phyloP scores from a whole-genome alignment of 257 asterid species.

The Nicotiana tabacum region DNA sequence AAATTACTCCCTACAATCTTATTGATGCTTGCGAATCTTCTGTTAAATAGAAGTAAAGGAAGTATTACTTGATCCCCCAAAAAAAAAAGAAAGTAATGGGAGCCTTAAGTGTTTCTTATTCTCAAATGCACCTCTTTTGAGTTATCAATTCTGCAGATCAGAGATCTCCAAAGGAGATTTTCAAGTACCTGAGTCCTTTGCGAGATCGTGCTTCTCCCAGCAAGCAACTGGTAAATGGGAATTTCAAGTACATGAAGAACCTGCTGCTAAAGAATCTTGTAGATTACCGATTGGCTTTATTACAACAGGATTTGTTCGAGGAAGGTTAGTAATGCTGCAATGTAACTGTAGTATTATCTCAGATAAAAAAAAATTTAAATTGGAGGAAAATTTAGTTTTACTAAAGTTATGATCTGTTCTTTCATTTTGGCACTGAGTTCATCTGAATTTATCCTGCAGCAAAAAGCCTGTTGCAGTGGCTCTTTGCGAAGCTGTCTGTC shows the following conservation, averaged over 20 bases:
- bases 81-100: too few species aligned
- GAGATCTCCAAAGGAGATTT: slow-evolving; percentile 34
- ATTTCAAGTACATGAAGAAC: slow-evolving; percentile 50
- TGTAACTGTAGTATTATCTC: neutral
- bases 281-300: slow-evolving; percentile 81
- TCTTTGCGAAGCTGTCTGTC: slow-evolving; percentile 62
- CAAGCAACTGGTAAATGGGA: slow-evolving; percentile 61
- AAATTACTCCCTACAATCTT: too few species aligned
- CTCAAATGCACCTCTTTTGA: too few species aligned
- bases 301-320: slow-evolving; percentile 78
- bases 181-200: slow-evolving; percentile 53
- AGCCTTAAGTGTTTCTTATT: too few species aligned
- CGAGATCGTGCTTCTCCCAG: slow-evolving; percentile 43
- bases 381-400: neutral
- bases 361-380: neutral
- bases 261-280: slow-evolving; percentile 25
- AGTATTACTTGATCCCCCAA: too few species aligned
- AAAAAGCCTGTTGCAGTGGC: slow-evolving; percentile 66
- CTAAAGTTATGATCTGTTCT: neutral
- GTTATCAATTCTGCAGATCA: slow-evolving; percentile 39
- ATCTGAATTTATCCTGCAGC: slow-evolving; percentile 35
- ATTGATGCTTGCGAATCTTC: too few species aligned
- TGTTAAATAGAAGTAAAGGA: too few species aligned
- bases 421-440: neutral
- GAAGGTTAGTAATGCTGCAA: slow-evolving; percentile 50